Conservation (phyloP, 2,329 filamentous ascomycete species). For the Emmonsiellopsis sp. region DNA sequence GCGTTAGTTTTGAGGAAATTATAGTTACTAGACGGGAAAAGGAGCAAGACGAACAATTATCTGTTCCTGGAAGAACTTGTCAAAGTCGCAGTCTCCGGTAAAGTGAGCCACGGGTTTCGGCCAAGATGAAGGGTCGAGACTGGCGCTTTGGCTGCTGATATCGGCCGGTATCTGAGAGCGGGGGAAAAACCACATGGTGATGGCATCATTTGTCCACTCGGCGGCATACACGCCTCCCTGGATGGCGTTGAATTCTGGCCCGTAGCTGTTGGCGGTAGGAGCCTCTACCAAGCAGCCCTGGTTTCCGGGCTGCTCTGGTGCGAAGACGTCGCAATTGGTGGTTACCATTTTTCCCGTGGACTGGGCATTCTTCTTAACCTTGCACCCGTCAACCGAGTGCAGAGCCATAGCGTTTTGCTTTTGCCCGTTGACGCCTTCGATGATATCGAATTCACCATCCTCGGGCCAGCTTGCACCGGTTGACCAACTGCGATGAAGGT, state of each 20-base stretch:
- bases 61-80: constrained; percentile 59
- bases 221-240: constrained; percentile 64
- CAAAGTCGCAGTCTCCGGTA: constrained; percentile 60
- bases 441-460: constrained; percentile 67
- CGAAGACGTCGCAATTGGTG: constrained; percentile 48
- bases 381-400: constrained; percentile 55
- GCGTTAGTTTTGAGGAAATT: neutral
- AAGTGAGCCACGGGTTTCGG: constrained; percentile 61
- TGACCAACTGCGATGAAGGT: constrained; percentile 34
- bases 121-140: constrained; percentile 60
- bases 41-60: constrained; percentile 45
- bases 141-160: constrained; percentile 40
- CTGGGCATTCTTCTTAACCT: constrained; percentile 42
- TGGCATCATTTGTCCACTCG: constrained; percentile 63
- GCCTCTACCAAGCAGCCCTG: constrained; percentile 52
- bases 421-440: constrained; percentile 64
- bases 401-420: constrained; percentile 54
- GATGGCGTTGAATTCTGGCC: constrained; percentile 59
- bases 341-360: constrained; percentile 39
- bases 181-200: constrained; percentile 76
- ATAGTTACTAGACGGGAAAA: neutral
- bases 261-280: constrained; percentile 46
- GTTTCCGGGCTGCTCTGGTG: constrained; percentile 33
- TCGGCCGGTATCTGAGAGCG: constrained; percentile 57
- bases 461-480: constrained; percentile 61